Conservation (phyloP, 2,329 filamentous ascomycete species). For the Penicillium griseofulvum region DNA sequence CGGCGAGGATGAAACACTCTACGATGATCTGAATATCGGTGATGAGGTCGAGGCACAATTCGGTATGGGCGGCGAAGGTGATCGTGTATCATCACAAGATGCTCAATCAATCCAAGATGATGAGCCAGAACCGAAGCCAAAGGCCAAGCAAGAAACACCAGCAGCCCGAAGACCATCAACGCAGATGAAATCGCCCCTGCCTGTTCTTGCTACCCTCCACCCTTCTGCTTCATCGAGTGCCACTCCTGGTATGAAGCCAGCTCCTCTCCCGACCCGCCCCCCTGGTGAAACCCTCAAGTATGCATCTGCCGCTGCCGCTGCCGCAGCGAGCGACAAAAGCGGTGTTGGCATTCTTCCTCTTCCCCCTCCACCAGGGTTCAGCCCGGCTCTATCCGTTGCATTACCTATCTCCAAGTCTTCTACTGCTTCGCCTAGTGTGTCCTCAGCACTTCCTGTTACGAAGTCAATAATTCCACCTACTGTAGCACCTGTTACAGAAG, state of each 20-base stretch:
- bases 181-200: conserved; percentile 89
- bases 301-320: conserved; percentile 90
- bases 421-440: conserved; percentile 56
- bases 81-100: conserved; percentile 92
- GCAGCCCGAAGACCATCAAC: conserved; percentile 72
- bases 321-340: conserved; percentile 85
- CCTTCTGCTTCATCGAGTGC: conserved; percentile 50
- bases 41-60: conserved; percentile 81
- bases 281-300: conserved; percentile 93
- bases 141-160: conserved; percentile 58
- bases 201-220: conserved; percentile 87
- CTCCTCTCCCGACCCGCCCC: conserved; percentile 76
- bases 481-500: conserved; percentile 38
- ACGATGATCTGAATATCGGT: conserved; percentile 88
- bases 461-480: conserved; percentile 39
- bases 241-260: conserved; percentile 80
- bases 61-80: conserved; percentile 75
- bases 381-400: conserved; percentile 51
- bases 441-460: conserved; percentile 50
- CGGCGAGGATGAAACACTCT: conserved; percentile 84
- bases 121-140: conserved; percentile 61
- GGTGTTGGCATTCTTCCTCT: conserved; percentile 87
- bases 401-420: conserved; percentile 55
- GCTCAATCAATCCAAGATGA: conserved; percentile 90
- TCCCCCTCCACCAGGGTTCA: conserved; percentile 75